Percentiles rank a stretch among this genome's conserved stretches.
These are phyloP conservation scores for Punctularia strigosozonata DNA, from an alignment of 768 basidiomycete species.

Conservation along the genomic window DNA sequence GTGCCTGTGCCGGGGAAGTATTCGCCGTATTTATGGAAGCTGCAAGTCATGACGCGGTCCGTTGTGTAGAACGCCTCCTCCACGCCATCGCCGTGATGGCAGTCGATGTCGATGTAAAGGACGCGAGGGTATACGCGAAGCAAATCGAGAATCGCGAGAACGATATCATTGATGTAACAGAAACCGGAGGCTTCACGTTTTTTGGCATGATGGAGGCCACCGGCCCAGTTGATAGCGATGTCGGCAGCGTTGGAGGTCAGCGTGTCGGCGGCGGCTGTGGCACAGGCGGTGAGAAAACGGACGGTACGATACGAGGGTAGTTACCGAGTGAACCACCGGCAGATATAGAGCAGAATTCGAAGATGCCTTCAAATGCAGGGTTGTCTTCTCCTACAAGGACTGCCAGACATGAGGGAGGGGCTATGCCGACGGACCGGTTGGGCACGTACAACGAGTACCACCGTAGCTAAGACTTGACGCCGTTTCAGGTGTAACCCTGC, in stretches of 20 bases:
- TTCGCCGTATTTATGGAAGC: slow-evolving; percentile 96
- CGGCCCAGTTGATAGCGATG: slow-evolving; percentile 93
- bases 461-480: slow-evolving; percentile 75
- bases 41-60: slow-evolving; percentile 93
- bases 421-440: background rate
- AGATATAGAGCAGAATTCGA: slow-evolving; percentile 94
- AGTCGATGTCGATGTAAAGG: slow-evolving; percentile 95
- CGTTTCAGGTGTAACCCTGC: slow-evolving; percentile 84
- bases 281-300: background rate
- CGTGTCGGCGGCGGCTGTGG: slow-evolving; percentile 67
- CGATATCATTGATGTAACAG: slow-evolving; percentile 97
- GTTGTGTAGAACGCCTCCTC: slow-evolving; percentile 98
- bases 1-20: slow-evolving; percentile 88
- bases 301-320: slow-evolving; percentile 11
- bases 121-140: slow-evolving; percentile 79
- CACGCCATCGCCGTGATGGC: slow-evolving; percentile 97
- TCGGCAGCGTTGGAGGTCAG: slow-evolving; percentile 72
- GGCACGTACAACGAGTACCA: slow-evolving; percentile 68
- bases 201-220: slow-evolving; percentile 58
- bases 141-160: slow-evolving; percentile 87
- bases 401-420: slow-evolving; percentile 8
- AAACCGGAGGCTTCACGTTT: background rate
- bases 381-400: slow-evolving; percentile 83
- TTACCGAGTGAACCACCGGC: slow-evolving; percentile 89
- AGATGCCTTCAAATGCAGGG: slow-evolving; percentile 91